These are phyloP conservation scores for Tylopilus orsonianus DNA, from an alignment of 1,284 basidiomycete species.

Conservation along the genomic window DNA sequence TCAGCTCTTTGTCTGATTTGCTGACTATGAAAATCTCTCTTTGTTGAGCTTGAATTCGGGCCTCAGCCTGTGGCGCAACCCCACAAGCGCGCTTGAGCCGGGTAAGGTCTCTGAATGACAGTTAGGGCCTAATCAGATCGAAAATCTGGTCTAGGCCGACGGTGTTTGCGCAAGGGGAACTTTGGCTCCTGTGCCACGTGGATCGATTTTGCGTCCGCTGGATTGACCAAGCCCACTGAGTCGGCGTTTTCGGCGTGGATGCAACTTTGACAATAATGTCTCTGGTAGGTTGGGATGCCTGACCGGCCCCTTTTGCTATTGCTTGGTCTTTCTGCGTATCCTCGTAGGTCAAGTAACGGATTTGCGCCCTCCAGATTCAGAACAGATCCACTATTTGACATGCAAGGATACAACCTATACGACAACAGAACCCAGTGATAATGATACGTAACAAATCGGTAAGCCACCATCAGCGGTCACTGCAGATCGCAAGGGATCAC, in stretches of 20 bases:
- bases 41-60: constrained; percentile 31
- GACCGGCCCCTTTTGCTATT: not conserved
- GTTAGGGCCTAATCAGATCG: constrained; percentile 8
- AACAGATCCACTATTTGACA: not conserved
- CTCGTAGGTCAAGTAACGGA: no score
- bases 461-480: constrained; percentile 10
- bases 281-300: not conserved
- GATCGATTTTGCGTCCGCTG: constrained; percentile 13
- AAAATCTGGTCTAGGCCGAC: not conserved
- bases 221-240: not conserved
- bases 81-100: constrained; percentile 16
- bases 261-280: not conserved
- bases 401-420: not conserved
- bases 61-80: constrained; percentile 12
- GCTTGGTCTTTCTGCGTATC: no score
- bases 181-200: constrained; percentile 4
- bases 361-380: not conserved
- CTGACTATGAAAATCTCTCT: constrained; percentile 25
- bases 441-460: constrained; percentile 23
- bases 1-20: constrained; percentile 30
- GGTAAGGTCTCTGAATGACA: constrained; percentile 2
- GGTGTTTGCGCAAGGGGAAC: not conserved
- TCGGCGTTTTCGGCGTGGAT: not conserved
- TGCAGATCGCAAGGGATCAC: constrained; percentile 8
- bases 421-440: not conserved